phyloP scores from a whole-genome alignment of 495 filamentous ascomycete species.

The Hypoxylon subgilvum region DNA sequence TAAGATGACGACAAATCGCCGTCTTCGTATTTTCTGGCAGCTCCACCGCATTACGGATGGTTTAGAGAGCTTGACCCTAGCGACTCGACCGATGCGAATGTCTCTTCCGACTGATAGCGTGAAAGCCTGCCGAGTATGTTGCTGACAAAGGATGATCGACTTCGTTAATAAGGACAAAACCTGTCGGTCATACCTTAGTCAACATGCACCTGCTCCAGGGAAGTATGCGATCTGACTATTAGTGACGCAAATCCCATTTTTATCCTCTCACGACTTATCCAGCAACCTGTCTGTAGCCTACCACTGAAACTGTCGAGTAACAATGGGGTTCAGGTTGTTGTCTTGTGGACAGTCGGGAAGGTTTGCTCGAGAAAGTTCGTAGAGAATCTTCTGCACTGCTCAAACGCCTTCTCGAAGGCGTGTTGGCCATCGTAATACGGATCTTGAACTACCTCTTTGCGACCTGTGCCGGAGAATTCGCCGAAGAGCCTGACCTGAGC shows the following conservation, averaged over 20 bases:
- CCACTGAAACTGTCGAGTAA: constrained; percentile 16
- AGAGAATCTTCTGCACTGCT: constrained; percentile 81
- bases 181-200: too few relatives aligned
- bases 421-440: constrained; percentile 88
- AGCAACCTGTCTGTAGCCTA: constrained; percentile 11
- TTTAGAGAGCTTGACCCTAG: not conserved
- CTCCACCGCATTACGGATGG: not conserved
- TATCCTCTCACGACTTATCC: constrained; percentile 4
- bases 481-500: constrained; percentile 81
- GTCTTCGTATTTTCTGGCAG: not conserved
- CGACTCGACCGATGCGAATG: too few relatives aligned
- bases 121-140: too few relatives aligned
- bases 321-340: constrained; percentile 10
- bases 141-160: too few relatives aligned
- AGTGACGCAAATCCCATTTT: too few relatives aligned
- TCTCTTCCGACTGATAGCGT: too few relatives aligned
- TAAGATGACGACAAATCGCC: constrained; percentile 1
- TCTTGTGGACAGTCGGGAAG: constrained; percentile 49
- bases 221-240: too few relatives aligned
- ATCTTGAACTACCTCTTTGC: constrained; percentile 77
- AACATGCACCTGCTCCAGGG: not conserved
- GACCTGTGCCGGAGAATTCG: constrained; percentile 72
- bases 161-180: too few relatives aligned
- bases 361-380: constrained; percentile 68
- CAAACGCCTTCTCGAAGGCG: constrained; percentile 84